phyloP scores from a whole-genome alignment of 208 protist species.

The Leishmania lainsoni region DNA sequence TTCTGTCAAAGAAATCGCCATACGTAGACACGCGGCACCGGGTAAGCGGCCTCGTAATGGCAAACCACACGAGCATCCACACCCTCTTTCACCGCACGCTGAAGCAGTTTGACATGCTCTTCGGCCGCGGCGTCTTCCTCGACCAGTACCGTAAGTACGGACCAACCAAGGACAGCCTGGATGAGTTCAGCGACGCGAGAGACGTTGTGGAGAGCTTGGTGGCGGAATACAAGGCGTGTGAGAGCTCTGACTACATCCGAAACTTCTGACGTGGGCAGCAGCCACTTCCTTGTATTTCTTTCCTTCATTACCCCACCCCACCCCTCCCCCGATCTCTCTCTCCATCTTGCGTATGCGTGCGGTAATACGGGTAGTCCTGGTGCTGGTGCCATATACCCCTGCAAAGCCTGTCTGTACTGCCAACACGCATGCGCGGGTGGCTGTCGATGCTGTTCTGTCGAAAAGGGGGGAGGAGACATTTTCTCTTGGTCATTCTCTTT shows the following conservation, averaged over 20 bases:
- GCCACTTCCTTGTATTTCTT: not conserved
- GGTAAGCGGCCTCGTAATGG: conserved; percentile 99
- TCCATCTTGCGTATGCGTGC: not conserved
- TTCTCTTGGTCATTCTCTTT: conserved; percentile 3
- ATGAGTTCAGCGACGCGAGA: conserved; percentile 96
- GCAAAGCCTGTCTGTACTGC: not conserved
- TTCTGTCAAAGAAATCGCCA: conserved; percentile 95
- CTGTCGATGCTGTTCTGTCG: not conserved
- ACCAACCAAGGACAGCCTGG: conserved; percentile 93
- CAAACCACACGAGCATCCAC: conserved; percentile 99
- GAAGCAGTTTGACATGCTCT: conserved; percentile 95
- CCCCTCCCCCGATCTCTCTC: not conserved
- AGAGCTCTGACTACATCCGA: conserved; percentile 95
- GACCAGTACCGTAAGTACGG: conserved; percentile 94
- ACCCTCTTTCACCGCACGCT: conserved; percentile 93
- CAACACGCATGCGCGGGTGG: not conserved
- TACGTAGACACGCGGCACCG: conserved; percentile 97
- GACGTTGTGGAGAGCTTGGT: conserved; percentile 96
- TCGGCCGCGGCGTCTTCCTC: conserved; percentile 93
- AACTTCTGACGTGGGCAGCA: conserved; percentile 59
- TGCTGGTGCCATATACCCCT: too few species aligned
- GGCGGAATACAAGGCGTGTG: conserved; percentile 97
- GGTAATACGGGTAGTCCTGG: too few species aligned
- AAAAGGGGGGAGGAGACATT: not conserved
- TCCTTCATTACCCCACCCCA: not conserved